Evolutionary conservation across 1,284 basidiomycete species (phyloP).

Genomic region (Lignosus rhinocerotis): DNA sequence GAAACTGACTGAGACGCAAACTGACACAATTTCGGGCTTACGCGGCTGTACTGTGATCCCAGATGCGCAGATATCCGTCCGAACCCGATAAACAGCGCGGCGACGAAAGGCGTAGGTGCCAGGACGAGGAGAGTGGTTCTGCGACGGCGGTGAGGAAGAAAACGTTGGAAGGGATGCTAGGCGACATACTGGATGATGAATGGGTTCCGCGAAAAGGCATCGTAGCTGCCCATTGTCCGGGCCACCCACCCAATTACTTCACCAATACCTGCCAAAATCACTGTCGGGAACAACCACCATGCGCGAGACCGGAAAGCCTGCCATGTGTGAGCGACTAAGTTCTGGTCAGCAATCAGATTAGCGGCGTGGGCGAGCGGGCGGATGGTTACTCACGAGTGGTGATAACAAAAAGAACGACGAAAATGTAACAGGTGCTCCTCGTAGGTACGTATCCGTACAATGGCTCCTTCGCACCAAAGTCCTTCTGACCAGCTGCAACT

Average conservation of each 20-base stretch:
- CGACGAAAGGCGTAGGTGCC: constrained; percentile 54
- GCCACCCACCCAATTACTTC: constrained; percentile 45
- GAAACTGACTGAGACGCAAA: constrained; percentile 29
- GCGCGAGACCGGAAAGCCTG: constrained; percentile 35
- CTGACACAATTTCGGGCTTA: constrained; percentile 28
- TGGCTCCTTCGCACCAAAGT: background rate
- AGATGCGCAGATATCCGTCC: constrained; percentile 45
- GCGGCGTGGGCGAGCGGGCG: too few relatives aligned
- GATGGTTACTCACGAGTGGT: constrained; percentile 19
- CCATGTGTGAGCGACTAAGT: constrained; percentile 1
- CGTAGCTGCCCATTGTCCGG: constrained; percentile 37
- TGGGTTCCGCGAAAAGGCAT: constrained; percentile 27
- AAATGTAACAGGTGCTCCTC: constrained; percentile 20
- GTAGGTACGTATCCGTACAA: constrained; percentile 27
- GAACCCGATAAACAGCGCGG: constrained; percentile 56
- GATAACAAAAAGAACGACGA: constrained; percentile 24
- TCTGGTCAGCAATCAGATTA: background rate
- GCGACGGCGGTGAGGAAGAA: background rate
- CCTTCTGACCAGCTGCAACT: background rate
- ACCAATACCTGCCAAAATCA: constrained; percentile 35
- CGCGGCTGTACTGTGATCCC: constrained; percentile 49
- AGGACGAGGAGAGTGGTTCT: constrained; percentile 49
- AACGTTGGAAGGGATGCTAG: background rate
- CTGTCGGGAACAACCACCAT: constrained; percentile 43
- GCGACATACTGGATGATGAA: constrained; percentile 47